Percentiles rank a stretch among this genome's conserved stretches.
These are phyloP conservation scores for Tolypocladium nubicola DNA, from an alignment of 2,329 filamentous ascomycete species.

Conservation along the genomic window DNA sequence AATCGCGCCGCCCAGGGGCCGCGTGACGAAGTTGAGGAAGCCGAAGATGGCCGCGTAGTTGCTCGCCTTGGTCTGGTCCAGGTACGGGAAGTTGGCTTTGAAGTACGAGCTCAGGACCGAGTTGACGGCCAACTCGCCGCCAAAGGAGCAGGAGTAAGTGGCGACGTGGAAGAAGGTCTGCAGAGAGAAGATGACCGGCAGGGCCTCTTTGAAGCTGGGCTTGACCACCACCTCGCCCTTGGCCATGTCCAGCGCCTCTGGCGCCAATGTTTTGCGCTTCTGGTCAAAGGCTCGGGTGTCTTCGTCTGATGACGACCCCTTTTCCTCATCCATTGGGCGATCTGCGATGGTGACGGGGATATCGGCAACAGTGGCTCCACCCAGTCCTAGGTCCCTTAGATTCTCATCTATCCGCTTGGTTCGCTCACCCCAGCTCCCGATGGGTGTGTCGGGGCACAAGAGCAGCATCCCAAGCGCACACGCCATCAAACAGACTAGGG, in stretches of 20 bases:
- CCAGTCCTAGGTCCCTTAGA: slow-evolving; percentile 33
- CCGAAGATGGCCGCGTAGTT: slow-evolving; percentile 65
- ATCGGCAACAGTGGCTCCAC: slow-evolving; percentile 33
- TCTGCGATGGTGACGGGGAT: slow-evolving; percentile 40
- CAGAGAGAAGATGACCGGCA: slow-evolving; percentile 35
- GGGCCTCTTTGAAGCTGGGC: slow-evolving; percentile 41
- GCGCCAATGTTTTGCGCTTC: slow-evolving; percentile 35
- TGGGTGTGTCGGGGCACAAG: slow-evolving; percentile 71
- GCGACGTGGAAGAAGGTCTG: slow-evolving; percentile 45
- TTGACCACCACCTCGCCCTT: slow-evolving; percentile 41
- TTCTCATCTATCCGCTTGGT: slow-evolving; percentile 45
- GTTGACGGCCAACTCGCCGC: slow-evolving; percentile 53
- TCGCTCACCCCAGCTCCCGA: slow-evolving; percentile 70
- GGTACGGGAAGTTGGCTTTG: slow-evolving; percentile 45
- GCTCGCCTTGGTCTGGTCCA: slow-evolving; percentile 44
- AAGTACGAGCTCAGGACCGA: slow-evolving; percentile 48
- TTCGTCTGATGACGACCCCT: background rate
- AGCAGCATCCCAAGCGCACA: slow-evolving; percentile 60
- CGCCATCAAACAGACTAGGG: slow-evolving; percentile 62
- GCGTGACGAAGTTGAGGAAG: slow-evolving; percentile 58
- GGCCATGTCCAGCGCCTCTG: slow-evolving; percentile 43
- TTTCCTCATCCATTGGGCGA: slow-evolving; percentile 23
- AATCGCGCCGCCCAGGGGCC: slow-evolving; percentile 53
- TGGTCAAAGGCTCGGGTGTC: slow-evolving; percentile 21
- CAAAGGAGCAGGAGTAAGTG: slow-evolving; percentile 55